These are phyloP conservation scores for Cymbidium sinense DNA, from an alignment of 106 monocot genomes.

Conservation along the genomic window DNA sequence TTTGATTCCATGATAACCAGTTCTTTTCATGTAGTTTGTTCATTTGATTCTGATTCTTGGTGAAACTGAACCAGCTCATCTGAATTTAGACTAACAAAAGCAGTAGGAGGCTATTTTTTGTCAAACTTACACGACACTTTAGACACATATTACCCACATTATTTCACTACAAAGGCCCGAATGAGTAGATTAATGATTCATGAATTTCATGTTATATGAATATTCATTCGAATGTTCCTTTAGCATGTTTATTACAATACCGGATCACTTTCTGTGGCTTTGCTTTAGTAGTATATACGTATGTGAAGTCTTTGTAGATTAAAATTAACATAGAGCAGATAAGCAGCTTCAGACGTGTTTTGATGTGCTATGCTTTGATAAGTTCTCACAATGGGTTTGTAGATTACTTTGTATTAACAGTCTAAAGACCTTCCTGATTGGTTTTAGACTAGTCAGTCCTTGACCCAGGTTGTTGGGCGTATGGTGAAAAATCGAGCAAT, in stretches of 20 bases:
- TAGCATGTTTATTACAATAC: neutral
- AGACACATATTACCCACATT: neutral
- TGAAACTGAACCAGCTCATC: neutral
- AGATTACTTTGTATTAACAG: neutral
- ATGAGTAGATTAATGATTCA: neutral
- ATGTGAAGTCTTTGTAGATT: neutral
- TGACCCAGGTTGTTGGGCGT: neutral
- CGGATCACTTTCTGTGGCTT: neutral
- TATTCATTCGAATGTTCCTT: neutral
- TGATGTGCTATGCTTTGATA: neutral
- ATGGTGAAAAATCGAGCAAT: neutral
- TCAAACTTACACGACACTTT: neutral
- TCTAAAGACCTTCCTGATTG: no score
- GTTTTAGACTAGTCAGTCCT: neutral
- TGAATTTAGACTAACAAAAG: neutral
- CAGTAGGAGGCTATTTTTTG: neutral
- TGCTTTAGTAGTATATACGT: neutral
- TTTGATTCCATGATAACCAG: neutral
- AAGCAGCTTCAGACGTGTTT: neutral
- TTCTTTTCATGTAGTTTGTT: neutral
- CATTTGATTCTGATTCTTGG: neutral
- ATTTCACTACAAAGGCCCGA: neutral
- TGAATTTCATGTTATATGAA: neutral
- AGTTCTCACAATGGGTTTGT: neutral
- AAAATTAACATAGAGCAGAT: neutral